A percentile compares a stretch with the other conserved stretches of the same genome.
phyloP scores from a whole-genome alignment of 805 yeast species.

The Hanseniaspora pseudoguilliermondii region DNA sequence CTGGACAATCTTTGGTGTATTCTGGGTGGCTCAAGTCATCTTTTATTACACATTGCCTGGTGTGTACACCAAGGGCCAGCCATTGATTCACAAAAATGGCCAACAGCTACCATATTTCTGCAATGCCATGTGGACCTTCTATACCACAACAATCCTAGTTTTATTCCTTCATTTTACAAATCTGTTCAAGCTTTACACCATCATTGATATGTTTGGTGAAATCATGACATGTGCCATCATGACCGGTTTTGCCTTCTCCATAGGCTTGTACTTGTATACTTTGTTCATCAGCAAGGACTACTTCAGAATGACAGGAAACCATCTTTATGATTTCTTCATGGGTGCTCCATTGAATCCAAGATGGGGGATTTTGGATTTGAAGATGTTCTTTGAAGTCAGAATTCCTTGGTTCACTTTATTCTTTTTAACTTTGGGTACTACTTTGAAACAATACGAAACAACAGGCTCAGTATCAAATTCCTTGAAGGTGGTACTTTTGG shows the following conservation, averaged over 20 bases:
- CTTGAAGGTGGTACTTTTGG: slow-evolving; percentile 57
- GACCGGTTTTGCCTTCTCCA: slow-evolving; percentile 58
- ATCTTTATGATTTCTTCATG: slow-evolving; percentile 83
- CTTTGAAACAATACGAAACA: slow-evolving; percentile 63
- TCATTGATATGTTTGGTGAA: slow-evolving; percentile 75
- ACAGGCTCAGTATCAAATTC: slow-evolving; percentile 75
- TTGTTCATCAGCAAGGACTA: slow-evolving; percentile 56
- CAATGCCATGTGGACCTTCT: slow-evolving; percentile 80
- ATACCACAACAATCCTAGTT: slow-evolving; percentile 48
- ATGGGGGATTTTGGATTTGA: slow-evolving; percentile 79
- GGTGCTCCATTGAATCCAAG: slow-evolving; percentile 97
- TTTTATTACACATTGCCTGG: slow-evolving; percentile 85
- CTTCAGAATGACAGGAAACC: slow-evolving; percentile 85
- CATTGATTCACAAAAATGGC: slow-evolving; percentile 65
- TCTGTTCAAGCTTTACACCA: slow-evolving; percentile 56
- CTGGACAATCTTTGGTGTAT: slow-evolving; percentile 59
- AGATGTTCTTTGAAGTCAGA: slow-evolving; percentile 96
- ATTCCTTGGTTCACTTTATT: slow-evolving; percentile 90
- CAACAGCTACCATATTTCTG: slow-evolving; percentile 84
- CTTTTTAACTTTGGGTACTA: slow-evolving; percentile 62
- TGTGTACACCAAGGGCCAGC: slow-evolving; percentile 89
- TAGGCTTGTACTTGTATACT: slow-evolving; percentile 58
- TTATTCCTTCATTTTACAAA: slow-evolving; percentile 60
- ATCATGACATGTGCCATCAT: slow-evolving; percentile 86
- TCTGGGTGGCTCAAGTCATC: slow-evolving; percentile 52